Conservation (phyloP, 1,139 yeast genomes). For the Hyphopichia khmerensis region DNA sequence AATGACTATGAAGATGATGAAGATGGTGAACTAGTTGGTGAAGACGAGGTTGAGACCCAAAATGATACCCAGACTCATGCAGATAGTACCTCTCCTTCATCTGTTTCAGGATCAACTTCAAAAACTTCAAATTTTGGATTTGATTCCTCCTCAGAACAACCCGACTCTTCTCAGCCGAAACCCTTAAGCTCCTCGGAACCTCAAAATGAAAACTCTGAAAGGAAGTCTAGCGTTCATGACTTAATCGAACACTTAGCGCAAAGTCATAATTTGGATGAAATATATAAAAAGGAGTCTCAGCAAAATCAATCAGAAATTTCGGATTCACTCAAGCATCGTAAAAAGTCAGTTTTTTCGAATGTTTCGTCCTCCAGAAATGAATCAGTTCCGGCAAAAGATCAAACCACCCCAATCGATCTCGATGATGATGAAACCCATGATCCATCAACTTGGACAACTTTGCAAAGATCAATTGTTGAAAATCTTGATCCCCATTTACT, state of each 20-base stretch:
- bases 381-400: background rate
- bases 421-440: constrained; percentile 2
- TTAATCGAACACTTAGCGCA: constrained; percentile 2
- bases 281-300: constrained; percentile 6
- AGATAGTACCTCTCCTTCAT: background rate
- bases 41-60: constrained; percentile 2
- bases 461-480: constrained; percentile 36
- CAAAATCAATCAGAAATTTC: constrained; percentile 1
- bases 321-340: background rate
- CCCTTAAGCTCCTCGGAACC: background rate
- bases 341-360: background rate
- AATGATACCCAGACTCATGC: background rate
- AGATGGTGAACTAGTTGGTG: constrained; percentile 3
- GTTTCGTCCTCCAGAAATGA: background rate
- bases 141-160: too few relatives aligned
- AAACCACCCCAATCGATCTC: background rate
- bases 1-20: constrained; percentile 4
- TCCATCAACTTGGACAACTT: constrained; percentile 17
- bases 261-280: constrained; percentile 5
- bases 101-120: background rate
- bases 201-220: background rate
- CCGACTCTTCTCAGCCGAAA: too few relatives aligned
- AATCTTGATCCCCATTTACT: constrained; percentile 29
- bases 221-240: background rate
- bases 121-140: background rate